These are phyloP conservation scores for Anisogramma anomala DNA, from an alignment of 2,329 filamentous ascomycete species.

Conservation along the genomic window DNA sequence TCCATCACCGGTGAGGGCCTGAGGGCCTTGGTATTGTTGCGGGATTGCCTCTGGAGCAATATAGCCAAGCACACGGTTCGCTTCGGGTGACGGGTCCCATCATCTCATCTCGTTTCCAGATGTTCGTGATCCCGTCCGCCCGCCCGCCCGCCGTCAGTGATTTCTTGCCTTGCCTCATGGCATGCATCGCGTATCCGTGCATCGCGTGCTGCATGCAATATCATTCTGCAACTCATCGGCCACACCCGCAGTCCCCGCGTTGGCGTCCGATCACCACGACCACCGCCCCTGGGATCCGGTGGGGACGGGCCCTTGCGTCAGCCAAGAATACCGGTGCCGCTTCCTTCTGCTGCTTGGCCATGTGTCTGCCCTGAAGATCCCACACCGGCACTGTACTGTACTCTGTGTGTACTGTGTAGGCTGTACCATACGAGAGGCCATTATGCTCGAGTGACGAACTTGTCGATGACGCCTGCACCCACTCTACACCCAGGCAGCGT, in stretches of 20 bases:
- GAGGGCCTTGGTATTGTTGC: conserved; percentile 12
- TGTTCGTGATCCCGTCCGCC: conserved; percentile 5
- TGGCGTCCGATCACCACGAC: neutral
- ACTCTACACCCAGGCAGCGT: too few species aligned
- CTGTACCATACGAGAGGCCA: too few species aligned
- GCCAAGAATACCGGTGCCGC: too few species aligned
- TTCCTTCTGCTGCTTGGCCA: too few species aligned
- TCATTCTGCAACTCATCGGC: conserved; percentile 12
- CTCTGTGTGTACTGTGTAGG: too few species aligned
- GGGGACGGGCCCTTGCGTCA: neutral
- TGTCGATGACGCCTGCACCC: too few species aligned
- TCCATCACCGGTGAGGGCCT: conserved; percentile 8
- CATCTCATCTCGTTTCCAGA: conserved; percentile 14
- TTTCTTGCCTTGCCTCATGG: conserved; percentile 6
- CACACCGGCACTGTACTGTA: too few species aligned
- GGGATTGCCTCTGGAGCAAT: too few species aligned
- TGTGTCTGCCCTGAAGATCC: too few species aligned
- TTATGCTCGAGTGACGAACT: too few species aligned
- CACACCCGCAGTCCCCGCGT: conserved; percentile 11
- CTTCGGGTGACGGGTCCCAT: conserved; percentile 8
- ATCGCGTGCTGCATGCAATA: conserved; percentile 15
- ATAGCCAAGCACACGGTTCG: conserved; percentile 13
- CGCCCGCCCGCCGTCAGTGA: too few species aligned
- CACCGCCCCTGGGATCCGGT: neutral
- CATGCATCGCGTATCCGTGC: conserved; percentile 12